These are phyloP conservation scores for Fusarium nygamai DNA, from an alignment of 2,329 filamentous ascomycete species.

Conservation along the genomic window DNA sequence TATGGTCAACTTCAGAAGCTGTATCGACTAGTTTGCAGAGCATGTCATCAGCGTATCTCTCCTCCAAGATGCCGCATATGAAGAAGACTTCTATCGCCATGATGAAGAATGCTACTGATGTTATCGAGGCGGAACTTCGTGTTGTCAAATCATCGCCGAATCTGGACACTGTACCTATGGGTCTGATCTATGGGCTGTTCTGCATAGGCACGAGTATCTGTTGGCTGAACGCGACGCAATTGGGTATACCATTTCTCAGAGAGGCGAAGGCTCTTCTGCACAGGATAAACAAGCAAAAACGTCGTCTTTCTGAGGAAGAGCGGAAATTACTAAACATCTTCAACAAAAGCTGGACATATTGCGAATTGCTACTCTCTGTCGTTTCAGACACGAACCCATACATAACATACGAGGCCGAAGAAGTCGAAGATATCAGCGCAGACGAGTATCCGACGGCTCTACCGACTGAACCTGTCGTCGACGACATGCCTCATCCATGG, in stretches of 20 bases:
- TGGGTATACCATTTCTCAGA: conserved; percentile 47
- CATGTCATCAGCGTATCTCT: conserved; percentile 53
- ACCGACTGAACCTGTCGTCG: conserved; percentile 14
- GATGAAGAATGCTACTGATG: conserved; percentile 48
- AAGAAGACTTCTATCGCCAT: conserved; percentile 46
- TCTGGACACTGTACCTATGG: conserved; percentile 44
- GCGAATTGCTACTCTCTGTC: conserved; percentile 52
- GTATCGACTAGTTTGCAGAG: conserved; percentile 53
- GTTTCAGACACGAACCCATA: conserved; percentile 47
- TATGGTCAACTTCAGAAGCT: conserved; percentile 51
- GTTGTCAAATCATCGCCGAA: conserved; percentile 30
- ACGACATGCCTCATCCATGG: conserved; percentile 49
- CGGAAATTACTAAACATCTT: conserved; percentile 49
- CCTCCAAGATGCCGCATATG: conserved; percentile 48
- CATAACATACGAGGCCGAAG: conserved; percentile 6
- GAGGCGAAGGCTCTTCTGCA: conserved; percentile 43
- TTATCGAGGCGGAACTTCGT: conserved; percentile 47
- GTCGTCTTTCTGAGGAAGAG: conserved; percentile 27
- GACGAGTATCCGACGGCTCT: conserved; percentile 29
- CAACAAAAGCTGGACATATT: conserved; percentile 52
- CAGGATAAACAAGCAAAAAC: conserved; percentile 38
- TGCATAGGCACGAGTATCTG: conserved; percentile 53
- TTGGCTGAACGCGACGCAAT: conserved; percentile 50
- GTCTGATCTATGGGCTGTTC: conserved; percentile 51
- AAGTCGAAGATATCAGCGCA: conserved; percentile 16